A percentile compares a stretch with the other conserved stretches of the same genome.
phyloP scores from a whole-genome alignment of 1,284 basidiomycete genomes.

The Omphalotus olearius region DNA sequence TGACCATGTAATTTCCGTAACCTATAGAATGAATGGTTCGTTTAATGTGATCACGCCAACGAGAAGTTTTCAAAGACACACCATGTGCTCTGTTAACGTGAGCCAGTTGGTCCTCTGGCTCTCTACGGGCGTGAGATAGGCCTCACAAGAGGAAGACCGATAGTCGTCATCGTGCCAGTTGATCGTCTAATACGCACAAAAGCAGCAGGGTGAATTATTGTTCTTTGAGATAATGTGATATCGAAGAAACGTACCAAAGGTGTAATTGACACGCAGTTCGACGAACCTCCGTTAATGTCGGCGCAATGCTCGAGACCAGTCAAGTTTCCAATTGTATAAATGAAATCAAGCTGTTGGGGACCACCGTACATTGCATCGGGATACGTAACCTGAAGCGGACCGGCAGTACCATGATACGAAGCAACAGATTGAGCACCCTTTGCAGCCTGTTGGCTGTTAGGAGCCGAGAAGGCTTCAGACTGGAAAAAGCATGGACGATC shows the following conservation, averaged over 20 bases:
- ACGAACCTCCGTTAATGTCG: slow-evolving; percentile 53
- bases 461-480: slow-evolving; percentile 53
- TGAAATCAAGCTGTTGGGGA: slow-evolving; percentile 48
- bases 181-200: slow-evolving; percentile 21
- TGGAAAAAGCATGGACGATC: slow-evolving; percentile 19
- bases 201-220: neutral
- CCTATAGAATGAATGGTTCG: slow-evolving; percentile 18
- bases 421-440: slow-evolving; percentile 44
- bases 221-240: neutral
- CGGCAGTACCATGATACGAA: slow-evolving; percentile 47
- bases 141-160: slow-evolving; percentile 31
- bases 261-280: slow-evolving; percentile 53
- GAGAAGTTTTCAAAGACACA: slow-evolving; percentile 11
- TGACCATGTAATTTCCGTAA: slow-evolving; percentile 30
- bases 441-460: slow-evolving; percentile 42
- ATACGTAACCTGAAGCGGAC: slow-evolving; percentile 51
- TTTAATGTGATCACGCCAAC: neutral
- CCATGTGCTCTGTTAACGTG: slow-evolving; percentile 28
- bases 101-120: slow-evolving; percentile 30
- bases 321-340: slow-evolving; percentile 40
- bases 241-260: slow-evolving; percentile 32
- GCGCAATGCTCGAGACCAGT: slow-evolving; percentile 42
- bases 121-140: slow-evolving; percentile 33
- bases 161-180: slow-evolving; percentile 33
- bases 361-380: slow-evolving; percentile 53